Percentiles rank a stretch among this genome's conserved stretches.
Conservation (phyloP, 768 basidiomycete genomes). For the Xerocomellus chrysenteron region DNA sequence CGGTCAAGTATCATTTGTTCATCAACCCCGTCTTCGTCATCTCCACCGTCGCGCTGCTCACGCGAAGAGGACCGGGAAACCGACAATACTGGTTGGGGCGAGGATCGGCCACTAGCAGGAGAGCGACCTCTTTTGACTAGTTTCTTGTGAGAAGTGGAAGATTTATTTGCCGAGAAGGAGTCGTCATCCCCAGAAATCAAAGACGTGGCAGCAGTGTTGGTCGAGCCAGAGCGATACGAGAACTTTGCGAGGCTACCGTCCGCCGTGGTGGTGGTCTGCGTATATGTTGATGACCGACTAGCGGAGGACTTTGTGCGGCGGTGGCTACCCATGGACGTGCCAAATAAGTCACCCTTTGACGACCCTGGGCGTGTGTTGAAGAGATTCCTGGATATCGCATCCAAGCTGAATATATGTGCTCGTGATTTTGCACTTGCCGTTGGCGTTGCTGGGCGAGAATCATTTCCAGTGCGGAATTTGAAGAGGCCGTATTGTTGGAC, state of each 20-base stretch:
- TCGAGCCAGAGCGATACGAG: slow-evolving; percentile 69
- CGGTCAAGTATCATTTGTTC: slow-evolving; percentile 49
- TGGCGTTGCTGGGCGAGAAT: slow-evolving; percentile 82
- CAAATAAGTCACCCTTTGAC: slow-evolving; percentile 73
- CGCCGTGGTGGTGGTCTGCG: slow-evolving; percentile 64
- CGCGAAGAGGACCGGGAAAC: slow-evolving; percentile 45
- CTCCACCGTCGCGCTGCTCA: slow-evolving; percentile 38
- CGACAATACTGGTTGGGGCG: slow-evolving; percentile 34
- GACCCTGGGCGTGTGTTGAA: slow-evolving; percentile 72
- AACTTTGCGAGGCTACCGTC: slow-evolving; percentile 72
- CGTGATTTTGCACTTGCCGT: slow-evolving; percentile 69
- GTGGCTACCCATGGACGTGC: slow-evolving; percentile 66
- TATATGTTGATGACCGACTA: slow-evolving; percentile 73
- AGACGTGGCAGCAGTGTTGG: slow-evolving; percentile 61
- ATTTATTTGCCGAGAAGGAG: slow-evolving; percentile 42
- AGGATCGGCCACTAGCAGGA: slow-evolving; percentile 36
- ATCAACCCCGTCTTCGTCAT: slow-evolving; percentile 47
- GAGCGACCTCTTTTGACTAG: slow-evolving; percentile 48
- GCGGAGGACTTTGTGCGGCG: slow-evolving; percentile 60
- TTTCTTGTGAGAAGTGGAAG: slow-evolving; percentile 47
- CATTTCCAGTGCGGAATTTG: slow-evolving; percentile 77
- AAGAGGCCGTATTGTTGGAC: slow-evolving; percentile 90
- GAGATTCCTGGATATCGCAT: slow-evolving; percentile 86
- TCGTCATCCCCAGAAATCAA: slow-evolving; percentile 64
- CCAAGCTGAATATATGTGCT: slow-evolving; percentile 85